phyloP scores from a whole-genome alignment of 805 yeast genomes.

The Pichia nanzhaoensis region DNA sequence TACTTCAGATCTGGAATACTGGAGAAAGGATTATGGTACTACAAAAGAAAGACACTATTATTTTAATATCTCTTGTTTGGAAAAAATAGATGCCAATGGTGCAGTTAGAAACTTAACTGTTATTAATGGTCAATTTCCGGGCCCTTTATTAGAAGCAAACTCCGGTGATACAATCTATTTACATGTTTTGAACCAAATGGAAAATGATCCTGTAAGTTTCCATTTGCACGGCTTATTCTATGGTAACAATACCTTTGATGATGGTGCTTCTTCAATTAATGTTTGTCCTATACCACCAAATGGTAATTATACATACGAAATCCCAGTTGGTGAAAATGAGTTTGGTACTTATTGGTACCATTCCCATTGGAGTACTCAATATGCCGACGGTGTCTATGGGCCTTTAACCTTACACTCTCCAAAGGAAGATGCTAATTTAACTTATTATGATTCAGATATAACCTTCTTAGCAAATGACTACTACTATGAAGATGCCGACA shows the following conservation, averaged over 20 bases:
- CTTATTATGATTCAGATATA: slow-evolving; percentile 41
- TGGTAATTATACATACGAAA: slow-evolving; percentile 15
- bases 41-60: slow-evolving; percentile 14
- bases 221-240: slow-evolving; percentile 23
- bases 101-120: slow-evolving; percentile 15
- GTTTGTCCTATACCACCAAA: slow-evolving; percentile 19
- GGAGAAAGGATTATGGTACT: slow-evolving; percentile 11
- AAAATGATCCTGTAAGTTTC: slow-evolving; percentile 16
- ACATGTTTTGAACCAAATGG: slow-evolving; percentile 14
- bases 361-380: slow-evolving; percentile 21
- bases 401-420: slow-evolving; percentile 18
- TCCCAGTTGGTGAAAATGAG: slow-evolving; percentile 15
- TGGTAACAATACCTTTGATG: slow-evolving; percentile 18
- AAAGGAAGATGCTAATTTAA: slow-evolving; percentile 19
- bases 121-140: slow-evolving; percentile 21
- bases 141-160: slow-evolving; percentile 20
- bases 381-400: slow-evolving; percentile 23
- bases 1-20: slow-evolving; percentile 10
- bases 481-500: slow-evolving; percentile 34
- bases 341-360: slow-evolving; percentile 25
- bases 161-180: slow-evolving; percentile 18
- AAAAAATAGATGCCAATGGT: slow-evolving; percentile 10
- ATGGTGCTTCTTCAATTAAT: slow-evolving; percentile 20
- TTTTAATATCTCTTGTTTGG: slow-evolving; percentile 10
- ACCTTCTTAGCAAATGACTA: slow-evolving; percentile 40